Conservation (phyloP, 305 asterid species). For the Fraxinus sp. region DNA sequence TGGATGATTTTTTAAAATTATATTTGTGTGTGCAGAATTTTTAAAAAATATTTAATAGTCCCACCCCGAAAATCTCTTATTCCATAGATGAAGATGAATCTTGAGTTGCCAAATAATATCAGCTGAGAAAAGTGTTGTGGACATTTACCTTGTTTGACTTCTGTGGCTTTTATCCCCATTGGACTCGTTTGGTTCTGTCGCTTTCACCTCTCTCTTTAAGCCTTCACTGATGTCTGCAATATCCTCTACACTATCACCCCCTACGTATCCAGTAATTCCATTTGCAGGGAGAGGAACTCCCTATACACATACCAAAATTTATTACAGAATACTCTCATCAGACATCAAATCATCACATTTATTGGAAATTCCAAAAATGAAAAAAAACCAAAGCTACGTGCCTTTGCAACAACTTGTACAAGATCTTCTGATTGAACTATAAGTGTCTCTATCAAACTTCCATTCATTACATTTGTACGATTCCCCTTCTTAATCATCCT, state of each 20-base stretch:
- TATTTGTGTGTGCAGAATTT: neutral
- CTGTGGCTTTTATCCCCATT: constrained; percentile 27
- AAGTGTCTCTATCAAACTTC: constrained; percentile 66
- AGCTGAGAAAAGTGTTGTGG: neutral
- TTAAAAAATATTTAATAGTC: neutral
- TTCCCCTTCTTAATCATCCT: constrained; percentile 70
- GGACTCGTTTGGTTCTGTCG: constrained; percentile 25
- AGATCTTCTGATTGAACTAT: constrained; percentile 62
- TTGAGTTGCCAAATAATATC: constrained; percentile 3
- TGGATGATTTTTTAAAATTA: neutral
- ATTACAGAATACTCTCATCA: neutral
- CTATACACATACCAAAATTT: constrained; percentile 35
- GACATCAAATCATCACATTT: constrained; percentile 8
- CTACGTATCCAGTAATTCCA: constrained; percentile 40
- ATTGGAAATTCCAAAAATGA: constrained; percentile 6
- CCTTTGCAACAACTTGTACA: constrained; percentile 91
- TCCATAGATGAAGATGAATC: neutral
- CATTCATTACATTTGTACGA: constrained; percentile 50
- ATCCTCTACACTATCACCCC: constrained; percentile 37
- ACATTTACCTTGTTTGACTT: constrained; percentile 40
- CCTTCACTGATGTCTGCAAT: constrained; percentile 31
- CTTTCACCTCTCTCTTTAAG: constrained; percentile 37
- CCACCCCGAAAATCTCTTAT: neutral
- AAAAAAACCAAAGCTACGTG: constrained; percentile 29
- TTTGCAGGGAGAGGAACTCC: constrained; percentile 53